phyloP scores from a whole-genome alignment of 2,329 filamentous ascomycete species.

The Hymenoscyphus scutula region DNA sequence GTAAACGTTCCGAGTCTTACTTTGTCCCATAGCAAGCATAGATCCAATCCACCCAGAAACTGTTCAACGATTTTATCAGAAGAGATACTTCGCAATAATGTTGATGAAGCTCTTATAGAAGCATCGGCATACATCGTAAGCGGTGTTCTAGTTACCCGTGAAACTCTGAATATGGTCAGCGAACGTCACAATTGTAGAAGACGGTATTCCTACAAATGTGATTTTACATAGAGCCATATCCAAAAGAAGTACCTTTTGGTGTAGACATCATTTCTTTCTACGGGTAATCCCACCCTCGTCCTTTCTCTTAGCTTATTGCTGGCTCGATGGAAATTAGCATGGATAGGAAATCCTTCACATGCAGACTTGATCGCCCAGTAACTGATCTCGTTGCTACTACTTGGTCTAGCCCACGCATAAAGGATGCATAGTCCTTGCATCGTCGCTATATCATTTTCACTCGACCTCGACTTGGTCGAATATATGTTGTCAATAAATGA shows the following conservation, averaged over 20 bases:
- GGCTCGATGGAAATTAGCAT: neutral
- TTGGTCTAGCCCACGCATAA: neutral
- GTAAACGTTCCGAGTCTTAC: neutral
- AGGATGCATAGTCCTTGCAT: neutral
- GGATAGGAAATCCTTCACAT: slow-evolving; percentile 5
- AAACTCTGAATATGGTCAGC: slow-evolving; percentile 1
- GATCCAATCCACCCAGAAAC: neutral
- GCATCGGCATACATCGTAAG: slow-evolving; percentile 2
- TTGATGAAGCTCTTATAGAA: neutral
- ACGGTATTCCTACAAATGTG: neutral
- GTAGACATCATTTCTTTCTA: neutral
- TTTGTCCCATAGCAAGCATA: slow-evolving; percentile 8
- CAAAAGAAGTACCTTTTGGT: neutral
- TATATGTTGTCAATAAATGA: neutral
- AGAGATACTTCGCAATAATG: neutral
- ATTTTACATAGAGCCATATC: slow-evolving; percentile 3
- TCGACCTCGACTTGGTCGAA: neutral
- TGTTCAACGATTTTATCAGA: neutral
- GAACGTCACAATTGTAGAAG: too few relatives aligned
- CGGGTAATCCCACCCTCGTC: too few relatives aligned
- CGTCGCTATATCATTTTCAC: neutral
- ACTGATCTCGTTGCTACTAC: neutral
- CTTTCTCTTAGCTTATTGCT: neutral
- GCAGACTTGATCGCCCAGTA: slow-evolving; percentile 7
- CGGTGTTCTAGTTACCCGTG: neutral